Evolutionary conservation across 805 yeast species (phyloP).

Genomic region (Yarrowia keelungensis): DNA sequence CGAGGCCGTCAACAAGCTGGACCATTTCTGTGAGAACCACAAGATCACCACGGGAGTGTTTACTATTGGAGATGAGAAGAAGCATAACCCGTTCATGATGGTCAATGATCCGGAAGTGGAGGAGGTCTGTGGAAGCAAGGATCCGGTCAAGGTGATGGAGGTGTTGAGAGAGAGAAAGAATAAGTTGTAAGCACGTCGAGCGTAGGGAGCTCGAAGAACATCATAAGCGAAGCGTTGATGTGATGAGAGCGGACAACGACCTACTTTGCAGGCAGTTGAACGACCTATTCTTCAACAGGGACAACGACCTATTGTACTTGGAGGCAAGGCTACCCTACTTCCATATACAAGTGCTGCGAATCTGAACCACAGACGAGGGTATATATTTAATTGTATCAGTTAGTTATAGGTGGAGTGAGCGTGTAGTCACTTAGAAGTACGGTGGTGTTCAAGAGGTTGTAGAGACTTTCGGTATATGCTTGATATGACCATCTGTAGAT

Average conservation of each 20-base stretch:
- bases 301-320: too few relatives aligned
- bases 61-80: constrained; percentile 82
- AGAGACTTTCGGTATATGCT: too few relatives aligned
- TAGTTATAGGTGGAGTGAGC: neutral
- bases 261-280: too few relatives aligned
- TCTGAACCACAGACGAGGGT: neutral
- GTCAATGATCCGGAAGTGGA: constrained; percentile 68
- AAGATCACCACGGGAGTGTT: constrained; percentile 86
- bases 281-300: too few relatives aligned
- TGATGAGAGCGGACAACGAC: too few relatives aligned
- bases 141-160: constrained; percentile 68
- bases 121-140: constrained; percentile 57
- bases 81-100: constrained; percentile 90
- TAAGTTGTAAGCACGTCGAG: constrained; percentile 42
- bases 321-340: too few relatives aligned
- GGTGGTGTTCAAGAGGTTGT: too few relatives aligned
- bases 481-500: too few relatives aligned
- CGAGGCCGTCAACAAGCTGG: constrained; percentile 61
- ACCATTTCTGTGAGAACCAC: constrained; percentile 57
- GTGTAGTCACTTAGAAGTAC: too few relatives aligned
- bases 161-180: constrained; percentile 80
- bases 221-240: too few relatives aligned
- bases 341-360: too few relatives aligned
- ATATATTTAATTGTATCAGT: neutral
- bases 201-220: too few relatives aligned